Evolutionary conservation across 208 protist genomes (phyloP), one percentile per base, ranked within the genome.

Genomic region (Entamoeba histolytica): DNA sequence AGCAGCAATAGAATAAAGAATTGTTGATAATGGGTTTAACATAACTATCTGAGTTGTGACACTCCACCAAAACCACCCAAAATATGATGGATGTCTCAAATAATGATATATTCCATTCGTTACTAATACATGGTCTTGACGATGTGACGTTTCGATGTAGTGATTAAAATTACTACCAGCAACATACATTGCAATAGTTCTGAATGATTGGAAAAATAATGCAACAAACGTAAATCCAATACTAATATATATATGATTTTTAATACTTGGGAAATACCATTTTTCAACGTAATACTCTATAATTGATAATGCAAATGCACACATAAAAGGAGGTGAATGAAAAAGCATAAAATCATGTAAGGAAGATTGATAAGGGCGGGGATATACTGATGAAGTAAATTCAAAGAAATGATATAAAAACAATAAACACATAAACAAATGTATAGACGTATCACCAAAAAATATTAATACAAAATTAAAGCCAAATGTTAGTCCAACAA

Each of bases 41-140:
- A 93, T 31, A 5, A 93, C 39, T 17, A 93, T 44, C 35, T 93
- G 92, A 8, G 92, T 91, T 51, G 47, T 35, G 10, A 93, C 51
- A 28, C 49, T 78, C 57, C 51, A 93, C 28, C 28, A 78, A 50
- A 93, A 93, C 92, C 92, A 93, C 8, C 92, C 92, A 49, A 93
- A 91, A 49, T 93, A 93, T 19, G 92, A 73, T n/a, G 92, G 92
- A 51, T 93, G 92, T 50, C 92, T 44, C 7, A 49, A 39, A 14
- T 35, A 91, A 8, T 49, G 23, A 50, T 93, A 93, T 2, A 93
- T 52, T 4, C 92, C 92, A 91, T 14, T 49, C 0, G 92, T 93
- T 8, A 93, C 51, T 47, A 93, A 78, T 0, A 12, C 51, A n/a
- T 93, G 92, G 3, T 93, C 17, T 31, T 7, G 4, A 14, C 23